Evolutionary conservation across 2,329 filamentous ascomycete genomes (phyloP).

Genomic region (Fusarium equiseti): DNA sequence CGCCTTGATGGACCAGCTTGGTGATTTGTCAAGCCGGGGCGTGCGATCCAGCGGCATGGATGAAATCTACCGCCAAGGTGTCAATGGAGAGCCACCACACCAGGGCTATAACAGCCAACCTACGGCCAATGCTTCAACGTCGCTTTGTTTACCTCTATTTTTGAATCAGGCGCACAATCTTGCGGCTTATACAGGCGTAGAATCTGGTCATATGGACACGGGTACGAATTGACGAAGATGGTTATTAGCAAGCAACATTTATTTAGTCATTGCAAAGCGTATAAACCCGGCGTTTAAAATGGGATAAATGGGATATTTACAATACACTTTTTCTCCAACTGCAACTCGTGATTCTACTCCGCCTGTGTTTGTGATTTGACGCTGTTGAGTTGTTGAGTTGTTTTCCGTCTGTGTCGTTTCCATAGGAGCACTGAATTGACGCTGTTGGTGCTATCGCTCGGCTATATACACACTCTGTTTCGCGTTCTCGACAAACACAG

Average conservation of each 20-base stretch:
- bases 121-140: not conserved
- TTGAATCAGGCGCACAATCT: too few species aligned
- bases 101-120: not conserved
- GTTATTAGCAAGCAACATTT: constrained; percentile 4
- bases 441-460: not conserved
- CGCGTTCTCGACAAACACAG: not conserved
- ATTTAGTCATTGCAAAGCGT: constrained; percentile 7
- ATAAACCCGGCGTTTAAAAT: constrained; percentile 16
- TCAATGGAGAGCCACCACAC: too few species aligned
- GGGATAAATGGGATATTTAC: not conserved
- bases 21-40: constrained; percentile 1
- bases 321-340: constrained; percentile 8
- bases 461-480: not conserved
- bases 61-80: not conserved
- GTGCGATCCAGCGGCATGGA: not conserved
- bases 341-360: not conserved
- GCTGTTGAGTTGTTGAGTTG: not conserved
- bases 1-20: not conserved
- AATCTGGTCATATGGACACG: not conserved
- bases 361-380: not conserved
- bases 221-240: constrained; percentile 28
- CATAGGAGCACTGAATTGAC: not conserved
- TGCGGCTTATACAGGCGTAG: not conserved
- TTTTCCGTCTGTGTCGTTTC: not conserved
- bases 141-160: not conserved